These are phyloP conservation scores for Nicotiana undulata DNA, from an alignment of 257 asterid species.

Conservation along the genomic window DNA sequence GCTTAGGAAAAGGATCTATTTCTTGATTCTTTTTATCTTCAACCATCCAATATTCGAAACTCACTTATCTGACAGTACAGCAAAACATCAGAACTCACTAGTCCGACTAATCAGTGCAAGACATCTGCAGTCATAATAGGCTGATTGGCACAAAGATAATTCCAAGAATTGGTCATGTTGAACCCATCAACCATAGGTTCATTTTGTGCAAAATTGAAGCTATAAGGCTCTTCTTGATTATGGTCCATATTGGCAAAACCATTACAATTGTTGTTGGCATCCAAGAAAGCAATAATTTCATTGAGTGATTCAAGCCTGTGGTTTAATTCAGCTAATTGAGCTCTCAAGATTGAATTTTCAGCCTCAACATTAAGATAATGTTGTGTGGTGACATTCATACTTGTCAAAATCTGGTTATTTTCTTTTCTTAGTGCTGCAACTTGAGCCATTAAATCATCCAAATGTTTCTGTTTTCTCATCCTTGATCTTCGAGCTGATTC, in stretches of 20 bases:
- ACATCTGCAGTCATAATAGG: conserved; percentile 47
- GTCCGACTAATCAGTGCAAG: conserved; percentile 22
- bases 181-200: conserved; percentile 21
- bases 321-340: conserved; percentile 69
- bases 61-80: too few relatives aligned
- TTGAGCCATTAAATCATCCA: conserved; percentile 65
- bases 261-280: conserved; percentile 14
- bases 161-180: conserved; percentile 42
- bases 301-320: conserved; percentile 62
- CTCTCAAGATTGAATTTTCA: conserved; percentile 71
- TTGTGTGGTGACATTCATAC: conserved; percentile 41
- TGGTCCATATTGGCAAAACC: conserved; percentile 4
- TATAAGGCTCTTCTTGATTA: not conserved
- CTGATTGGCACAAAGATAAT: conserved; percentile 34
- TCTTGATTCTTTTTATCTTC: not conserved
- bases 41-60: not conserved
- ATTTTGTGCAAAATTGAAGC: not conserved
- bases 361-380: conserved; percentile 51
- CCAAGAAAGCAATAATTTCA: conserved; percentile 40
- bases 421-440: conserved; percentile 47
- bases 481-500: conserved; percentile 96
- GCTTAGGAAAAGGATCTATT: not conserved
- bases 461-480: conserved; percentile 77
- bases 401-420: conserved; percentile 46
- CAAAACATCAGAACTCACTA: not conserved